These are phyloP conservation scores for Phytophthora uliginosa DNA, from an alignment of 352 stramenopile genomes.

Conservation along the genomic window DNA sequence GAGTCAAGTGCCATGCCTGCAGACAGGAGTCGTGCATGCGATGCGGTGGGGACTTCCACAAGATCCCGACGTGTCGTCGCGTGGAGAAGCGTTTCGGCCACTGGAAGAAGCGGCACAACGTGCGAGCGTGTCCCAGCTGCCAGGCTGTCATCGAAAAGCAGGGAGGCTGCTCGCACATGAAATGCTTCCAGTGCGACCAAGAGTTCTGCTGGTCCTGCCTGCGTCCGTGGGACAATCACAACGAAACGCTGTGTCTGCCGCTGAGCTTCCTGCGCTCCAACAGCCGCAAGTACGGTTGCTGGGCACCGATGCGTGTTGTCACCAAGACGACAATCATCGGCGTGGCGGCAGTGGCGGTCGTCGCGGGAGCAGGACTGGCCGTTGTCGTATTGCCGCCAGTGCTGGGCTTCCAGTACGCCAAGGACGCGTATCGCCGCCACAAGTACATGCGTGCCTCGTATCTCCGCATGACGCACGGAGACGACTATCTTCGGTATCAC, in stretches of 20 bases:
- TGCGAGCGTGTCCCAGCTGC: constrained; percentile 77
- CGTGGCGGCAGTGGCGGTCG: constrained; percentile 56
- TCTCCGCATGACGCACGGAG: constrained; percentile 31
- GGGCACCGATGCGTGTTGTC: constrained; percentile 69
- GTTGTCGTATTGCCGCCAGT: constrained; percentile 76
- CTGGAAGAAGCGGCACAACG: constrained; percentile 80
- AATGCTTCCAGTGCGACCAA: constrained; percentile 86
- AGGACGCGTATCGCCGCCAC: constrained; percentile 52
- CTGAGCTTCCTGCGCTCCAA: constrained; percentile 78
- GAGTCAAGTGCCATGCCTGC: constrained; percentile 59
- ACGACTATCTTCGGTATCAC: constrained; percentile 38
- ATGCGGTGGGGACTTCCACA: constrained; percentile 71
- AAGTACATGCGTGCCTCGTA: constrained; percentile 54
- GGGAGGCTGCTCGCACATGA: constrained; percentile 89
- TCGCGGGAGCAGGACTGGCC: constrained; percentile 69
- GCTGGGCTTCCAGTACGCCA: constrained; percentile 69
- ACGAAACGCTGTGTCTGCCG: constrained; percentile 80
- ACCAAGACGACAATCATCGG: constrained; percentile 78
- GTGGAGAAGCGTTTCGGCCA: constrained; percentile 72
- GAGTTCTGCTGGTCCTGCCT: constrained; percentile 89
- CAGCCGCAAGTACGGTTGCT: constrained; percentile 70
- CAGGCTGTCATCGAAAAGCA: constrained; percentile 85
- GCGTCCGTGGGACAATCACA: constrained; percentile 73
- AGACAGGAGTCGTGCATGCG: constrained; percentile 74
- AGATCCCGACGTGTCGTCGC: constrained; percentile 60